Evolutionary conservation across 129 eudicot species (phyloP).

Genomic region (Calendula officinalis): DNA sequence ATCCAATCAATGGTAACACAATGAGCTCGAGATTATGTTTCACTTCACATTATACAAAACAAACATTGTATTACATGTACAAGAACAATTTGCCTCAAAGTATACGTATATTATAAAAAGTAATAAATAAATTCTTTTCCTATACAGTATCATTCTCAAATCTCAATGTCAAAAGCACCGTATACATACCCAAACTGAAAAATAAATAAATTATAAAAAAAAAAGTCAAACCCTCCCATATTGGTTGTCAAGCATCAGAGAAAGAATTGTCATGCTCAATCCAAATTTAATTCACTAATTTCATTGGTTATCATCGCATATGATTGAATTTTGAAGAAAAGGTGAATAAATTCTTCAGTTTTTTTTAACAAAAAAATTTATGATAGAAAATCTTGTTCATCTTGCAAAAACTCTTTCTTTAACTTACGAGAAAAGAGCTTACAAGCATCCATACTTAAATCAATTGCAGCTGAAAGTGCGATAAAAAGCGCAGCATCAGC

Average conservation of each 20-base stretch:
- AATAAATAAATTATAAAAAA: not conserved
- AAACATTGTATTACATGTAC: constrained; percentile 12
- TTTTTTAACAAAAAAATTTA: constrained; percentile 7
- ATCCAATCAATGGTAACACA: not conserved
- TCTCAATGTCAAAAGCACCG: constrained; percentile 11
- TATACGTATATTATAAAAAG: constrained; percentile 15
- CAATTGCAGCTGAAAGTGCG: constrained; percentile 90
- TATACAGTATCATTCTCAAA: constrained; percentile 33
- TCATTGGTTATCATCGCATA: constrained; percentile 55
- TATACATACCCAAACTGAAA: constrained; percentile 20
- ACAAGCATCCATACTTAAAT: constrained; percentile 96
- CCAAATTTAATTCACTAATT: constrained; percentile 33
- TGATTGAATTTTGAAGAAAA: constrained; percentile 4
- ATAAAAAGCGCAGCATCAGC: constrained; percentile 87
- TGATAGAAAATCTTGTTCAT: constrained; percentile 59
- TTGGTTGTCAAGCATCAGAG: constrained; percentile 19
- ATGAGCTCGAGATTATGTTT: no score
- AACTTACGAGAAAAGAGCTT: constrained; percentile 66
- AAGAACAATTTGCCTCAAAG: constrained; percentile 17
- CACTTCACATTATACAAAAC: not conserved
- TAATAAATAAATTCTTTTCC: constrained; percentile 16
- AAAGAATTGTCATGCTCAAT: constrained; percentile 50
- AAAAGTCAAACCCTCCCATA: constrained; percentile 21
- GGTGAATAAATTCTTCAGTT: not conserved
- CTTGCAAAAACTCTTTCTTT: constrained; percentile 66